Evolutionary conservation across 345 rosid species (phyloP), one percentile per base, ranked within the genome.

Genomic region (Aurinia saxatilis): DNA sequence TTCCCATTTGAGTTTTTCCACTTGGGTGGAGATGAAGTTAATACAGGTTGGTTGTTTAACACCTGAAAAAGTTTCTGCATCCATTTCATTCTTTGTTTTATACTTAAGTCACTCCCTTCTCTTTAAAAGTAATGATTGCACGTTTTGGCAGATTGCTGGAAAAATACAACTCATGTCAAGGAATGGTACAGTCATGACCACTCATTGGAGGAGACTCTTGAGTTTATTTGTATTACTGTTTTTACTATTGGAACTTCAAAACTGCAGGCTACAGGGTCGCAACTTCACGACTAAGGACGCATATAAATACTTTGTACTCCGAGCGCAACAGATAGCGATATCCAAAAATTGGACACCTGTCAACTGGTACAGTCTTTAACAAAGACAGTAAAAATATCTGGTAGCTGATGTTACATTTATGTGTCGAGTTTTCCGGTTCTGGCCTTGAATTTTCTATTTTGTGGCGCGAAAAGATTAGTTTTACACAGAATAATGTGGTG

Each of bases 1-100:
- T 90, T 93, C 75, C 97, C 96, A 49, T 93, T 93, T 60, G 97
- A 78, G 84, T 82, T 93, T 61, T 82, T 93, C 75, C 99, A 93
- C 84, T 79, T 93, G 77, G 99, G 99, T 40, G 99, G 99, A 52
- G 99, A 93, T 70, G 99, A 93, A 78, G 97, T 93, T 55, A 73
- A 93, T 54, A 79, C 97, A 65, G 89, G 97, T 92, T 21, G 41
- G 84, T 75, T 33, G 30, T 54, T 30, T 46, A 15, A 25, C 19
- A 15, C 19, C 34, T 65, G 19, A 21, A 21, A 14, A 36, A 7
- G n/a, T 53, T 16, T 10, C 66, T 58, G 37, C 50, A 35, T 71
- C 58, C n/a, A n/a, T n/a, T n/a, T 3, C 2, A 12, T 17, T 63
- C 49, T 35, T 4, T 53, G 23, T 34, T 35, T 17, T 45, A 30